These are phyloP conservation scores for Colletotrichum sp. DNA, from an alignment of 2,329 filamentous ascomycete genomes.

Conservation along the genomic window DNA sequence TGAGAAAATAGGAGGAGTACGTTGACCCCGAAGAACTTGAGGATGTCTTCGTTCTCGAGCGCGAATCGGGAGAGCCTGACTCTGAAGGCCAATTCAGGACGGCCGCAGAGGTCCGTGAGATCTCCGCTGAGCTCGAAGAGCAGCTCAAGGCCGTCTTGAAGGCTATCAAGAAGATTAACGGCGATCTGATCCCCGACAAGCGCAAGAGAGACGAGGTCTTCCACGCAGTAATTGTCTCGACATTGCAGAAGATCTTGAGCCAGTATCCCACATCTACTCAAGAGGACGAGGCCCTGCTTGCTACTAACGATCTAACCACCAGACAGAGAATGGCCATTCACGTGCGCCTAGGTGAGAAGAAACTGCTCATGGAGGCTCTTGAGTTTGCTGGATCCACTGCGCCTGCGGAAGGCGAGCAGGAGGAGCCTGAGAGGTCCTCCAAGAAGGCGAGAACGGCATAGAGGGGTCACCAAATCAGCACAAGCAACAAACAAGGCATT, in stretches of 20 bases:
- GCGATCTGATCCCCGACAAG: conserved; percentile 51
- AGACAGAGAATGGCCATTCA: conserved; percentile 65
- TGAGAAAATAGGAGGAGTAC: conserved; percentile 32
- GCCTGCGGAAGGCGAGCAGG: conserved; percentile 20
- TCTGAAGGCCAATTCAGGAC: conserved; percentile 49
- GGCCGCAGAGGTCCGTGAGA: conserved; percentile 39
- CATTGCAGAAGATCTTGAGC: conserved; percentile 40
- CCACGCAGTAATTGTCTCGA: conserved; percentile 41
- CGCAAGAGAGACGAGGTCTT: conserved; percentile 52
- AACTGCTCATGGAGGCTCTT: conserved; percentile 60
- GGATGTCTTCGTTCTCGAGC: conserved; percentile 74
- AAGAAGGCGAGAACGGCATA: conserved; percentile 31
- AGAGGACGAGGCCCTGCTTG: conserved; percentile 44
- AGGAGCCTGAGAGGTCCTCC: conserved; percentile 30
- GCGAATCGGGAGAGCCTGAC: conserved; percentile 56
- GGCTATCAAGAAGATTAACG: conserved; percentile 48
- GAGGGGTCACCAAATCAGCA: not conserved
- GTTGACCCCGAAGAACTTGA: conserved; percentile 73
- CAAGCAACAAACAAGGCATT: not conserved
- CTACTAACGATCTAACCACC: conserved; percentile 29
- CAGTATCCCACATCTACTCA: conserved; percentile 47
- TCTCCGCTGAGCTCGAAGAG: conserved; percentile 57
- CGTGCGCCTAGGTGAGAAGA: conserved; percentile 76
- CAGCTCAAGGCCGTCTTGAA: conserved; percentile 58
- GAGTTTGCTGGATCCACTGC: conserved; percentile 30